Evolutionary conservation across 176 grass and related monocot species (phyloP).

Genomic region (Guadua angustifolia): DNA sequence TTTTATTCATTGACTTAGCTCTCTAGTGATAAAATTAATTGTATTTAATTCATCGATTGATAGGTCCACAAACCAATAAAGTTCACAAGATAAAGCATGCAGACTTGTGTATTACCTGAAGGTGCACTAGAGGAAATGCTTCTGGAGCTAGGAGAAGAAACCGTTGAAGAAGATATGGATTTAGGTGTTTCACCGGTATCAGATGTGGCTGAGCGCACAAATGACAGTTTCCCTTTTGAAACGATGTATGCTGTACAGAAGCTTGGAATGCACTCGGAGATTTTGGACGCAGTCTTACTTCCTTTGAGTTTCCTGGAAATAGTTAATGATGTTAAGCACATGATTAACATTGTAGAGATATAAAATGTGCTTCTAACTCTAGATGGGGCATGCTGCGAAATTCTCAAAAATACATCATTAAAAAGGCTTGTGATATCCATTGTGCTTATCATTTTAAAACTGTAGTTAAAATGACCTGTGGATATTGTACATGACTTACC

Average conservation of each 20-base stretch:
- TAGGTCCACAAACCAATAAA: slow-evolving; percentile 20
- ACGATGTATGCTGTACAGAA: slow-evolving; percentile 82
- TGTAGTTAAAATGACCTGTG: not conserved
- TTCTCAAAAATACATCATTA: not conserved
- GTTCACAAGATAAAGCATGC: not conserved
- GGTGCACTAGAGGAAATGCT: slow-evolving; percentile 52
- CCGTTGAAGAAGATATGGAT: slow-evolving; percentile 52
- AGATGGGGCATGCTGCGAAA: not conserved
- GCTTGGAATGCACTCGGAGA: slow-evolving; percentile 69
- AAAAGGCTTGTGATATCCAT: not conserved
- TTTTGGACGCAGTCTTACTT: slow-evolving; percentile 67
- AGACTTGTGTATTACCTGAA: slow-evolving; percentile 61
- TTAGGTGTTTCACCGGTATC: slow-evolving; percentile 20
- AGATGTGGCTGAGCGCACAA: slow-evolving; percentile 63
- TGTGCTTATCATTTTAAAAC: not conserved
- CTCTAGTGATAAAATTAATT: not conserved
- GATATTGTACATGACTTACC: not conserved
- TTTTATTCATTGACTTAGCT: no score
- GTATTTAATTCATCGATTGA: not conserved
- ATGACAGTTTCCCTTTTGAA: slow-evolving; percentile 81
- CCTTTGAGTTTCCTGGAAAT: slow-evolving; percentile 69
- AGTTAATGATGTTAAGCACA: not conserved
- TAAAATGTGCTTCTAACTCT: not conserved
- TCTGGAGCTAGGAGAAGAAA: slow-evolving; percentile 58
- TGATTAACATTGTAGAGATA: not conserved